Conservation (phyloP, 2,329 filamentous ascomycete species). For the Microcyclospora pomicola region DNA sequence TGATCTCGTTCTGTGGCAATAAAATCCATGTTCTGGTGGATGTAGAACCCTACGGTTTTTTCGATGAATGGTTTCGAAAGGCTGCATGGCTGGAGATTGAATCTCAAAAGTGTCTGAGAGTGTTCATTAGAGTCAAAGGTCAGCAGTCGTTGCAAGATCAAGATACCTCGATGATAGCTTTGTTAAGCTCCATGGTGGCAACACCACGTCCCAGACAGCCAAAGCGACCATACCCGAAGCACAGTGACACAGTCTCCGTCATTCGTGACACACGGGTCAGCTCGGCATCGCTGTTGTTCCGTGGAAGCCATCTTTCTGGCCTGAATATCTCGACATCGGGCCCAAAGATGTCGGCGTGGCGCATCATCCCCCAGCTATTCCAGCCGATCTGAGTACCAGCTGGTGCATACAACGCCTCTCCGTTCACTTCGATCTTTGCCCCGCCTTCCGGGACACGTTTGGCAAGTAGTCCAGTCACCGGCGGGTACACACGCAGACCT, state of each 20-base stretch:
- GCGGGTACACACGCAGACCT: conserved; percentile 32
- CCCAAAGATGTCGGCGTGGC: conserved; percentile 24
- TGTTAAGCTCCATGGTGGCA: conserved; percentile 27
- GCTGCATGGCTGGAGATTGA: conserved; percentile 25
- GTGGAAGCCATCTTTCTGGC: conserved; percentile 25
- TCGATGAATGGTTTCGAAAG: conserved; percentile 25
- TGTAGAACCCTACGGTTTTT: conserved; percentile 24
- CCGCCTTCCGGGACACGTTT: conserved; percentile 24
- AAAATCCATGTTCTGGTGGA: conserved; percentile 26
- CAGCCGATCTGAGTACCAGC: conserved; percentile 25
- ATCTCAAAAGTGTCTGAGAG: conserved; percentile 22
- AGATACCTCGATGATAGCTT: conserved; percentile 25
- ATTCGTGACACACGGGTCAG: conserved; percentile 17
- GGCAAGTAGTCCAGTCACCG: conserved; percentile 25
- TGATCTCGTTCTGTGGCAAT: conserved; percentile 18
- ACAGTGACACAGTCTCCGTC: conserved; percentile 24
- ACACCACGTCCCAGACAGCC: conserved; percentile 25
- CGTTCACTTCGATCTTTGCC: conserved; percentile 22
- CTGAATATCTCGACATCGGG: conserved; percentile 24
- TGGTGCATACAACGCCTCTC: conserved; percentile 23
- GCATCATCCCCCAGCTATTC: conserved; percentile 27
- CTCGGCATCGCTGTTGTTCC: conserved; percentile 17
- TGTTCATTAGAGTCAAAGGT: too few relatives aligned
- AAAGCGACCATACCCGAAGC: conserved; percentile 25
- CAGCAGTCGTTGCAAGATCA: neutral